Evolutionary conservation across 768 basidiomycete genomes (phyloP), one percentile per base, ranked within the genome.

Genomic region (Agaricus blazei): DNA sequence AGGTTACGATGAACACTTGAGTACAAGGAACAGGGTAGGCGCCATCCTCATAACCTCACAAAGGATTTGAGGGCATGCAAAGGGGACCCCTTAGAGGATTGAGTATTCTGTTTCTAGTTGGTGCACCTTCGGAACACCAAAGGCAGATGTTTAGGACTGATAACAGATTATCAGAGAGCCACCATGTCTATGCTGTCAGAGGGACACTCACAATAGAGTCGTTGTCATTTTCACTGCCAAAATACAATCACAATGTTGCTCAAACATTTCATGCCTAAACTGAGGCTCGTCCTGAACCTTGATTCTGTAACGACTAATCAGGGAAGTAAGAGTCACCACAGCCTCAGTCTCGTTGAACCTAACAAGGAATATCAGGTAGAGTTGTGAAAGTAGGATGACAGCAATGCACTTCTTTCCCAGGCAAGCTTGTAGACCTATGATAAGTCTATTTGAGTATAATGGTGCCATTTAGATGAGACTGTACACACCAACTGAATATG

Each of bases 311-410:
- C 64, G 67, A 6, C 68, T 68, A 12, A 82, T 63, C 29, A 84
- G 61, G 65, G 77, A 70, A 14, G 79, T 75, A n/a, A 84, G 66
- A 42, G 76, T 71, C 4, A 75, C 79, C 41, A 81, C 68, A 26
- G 68, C 77, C 63, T 81, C 78, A 1, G 76, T 78, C 64, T 82
- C 81, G 19, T 71, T 72, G 62, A 80, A 81, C 59, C 76, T 79
- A 49, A 6, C 43, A 19, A 7, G n/a, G 11, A 26, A 28, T 24
- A 19, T 37, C 24, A 34, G 9, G 48, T 44, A 45, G 40, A 31
- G 15, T 9, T 14, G 15, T 15, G 23, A 5, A 28, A 7, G 7
- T 23, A 27, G 28, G 3, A 27, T 19, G 19, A 12, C 24, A 2
- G 43, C 9, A n/a, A 50, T 59, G 15, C 62, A 76, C 76, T 70